Evolutionary conservation across 805 yeast species (phyloP).

Genomic region (Limtongozyma cylindracea): DNA sequence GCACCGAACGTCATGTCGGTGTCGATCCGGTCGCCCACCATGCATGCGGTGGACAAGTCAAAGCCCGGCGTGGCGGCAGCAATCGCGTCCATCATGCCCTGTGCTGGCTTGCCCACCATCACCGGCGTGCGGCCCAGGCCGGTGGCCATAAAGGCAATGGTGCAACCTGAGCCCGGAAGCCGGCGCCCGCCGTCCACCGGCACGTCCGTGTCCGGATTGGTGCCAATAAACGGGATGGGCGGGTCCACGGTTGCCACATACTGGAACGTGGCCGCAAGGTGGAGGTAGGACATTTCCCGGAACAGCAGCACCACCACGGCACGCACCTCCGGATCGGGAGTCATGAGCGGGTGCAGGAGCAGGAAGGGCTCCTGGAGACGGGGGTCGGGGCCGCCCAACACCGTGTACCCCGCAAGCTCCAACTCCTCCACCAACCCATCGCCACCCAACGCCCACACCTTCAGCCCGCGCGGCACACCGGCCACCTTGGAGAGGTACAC

Average conservation of each 20-base stretch:
- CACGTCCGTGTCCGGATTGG: no score
- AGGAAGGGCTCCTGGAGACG: slow-evolving; percentile 6
- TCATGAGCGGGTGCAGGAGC: slow-evolving; percentile 5
- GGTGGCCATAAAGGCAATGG: no score
- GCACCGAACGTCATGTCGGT: no score
- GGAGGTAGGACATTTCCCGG: slow-evolving; percentile 10
- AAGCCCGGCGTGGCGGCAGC: no score
- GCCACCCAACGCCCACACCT: slow-evolving; percentile 16
- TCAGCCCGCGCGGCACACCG: slow-evolving; percentile 6
- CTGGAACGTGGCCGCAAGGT: slow-evolving; percentile 12
- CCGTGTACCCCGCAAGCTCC: slow-evolving; percentile 7
- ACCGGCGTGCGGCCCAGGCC: no score
- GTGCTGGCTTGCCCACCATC: no score
- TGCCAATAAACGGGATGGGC: slow-evolving; percentile 11
- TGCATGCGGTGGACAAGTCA: no score
- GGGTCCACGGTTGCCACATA: slow-evolving; percentile 9
- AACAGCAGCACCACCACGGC: slow-evolving; percentile 16
- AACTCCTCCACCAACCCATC: slow-evolving; percentile 12
- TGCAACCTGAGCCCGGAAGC: no score
- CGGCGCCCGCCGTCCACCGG: no score
- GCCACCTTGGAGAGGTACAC: slow-evolving; percentile 4
- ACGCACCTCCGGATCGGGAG: slow-evolving; percentile 11
- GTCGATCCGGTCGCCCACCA: no score
- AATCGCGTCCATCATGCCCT: no score
- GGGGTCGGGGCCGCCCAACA: slow-evolving; percentile 11